Percentiles rank a stretch among this genome's conserved stretches.
phyloP scores from a whole-genome alignment of 1,139 yeast genomes.

The Nakaseomyces glabratus region DNA sequence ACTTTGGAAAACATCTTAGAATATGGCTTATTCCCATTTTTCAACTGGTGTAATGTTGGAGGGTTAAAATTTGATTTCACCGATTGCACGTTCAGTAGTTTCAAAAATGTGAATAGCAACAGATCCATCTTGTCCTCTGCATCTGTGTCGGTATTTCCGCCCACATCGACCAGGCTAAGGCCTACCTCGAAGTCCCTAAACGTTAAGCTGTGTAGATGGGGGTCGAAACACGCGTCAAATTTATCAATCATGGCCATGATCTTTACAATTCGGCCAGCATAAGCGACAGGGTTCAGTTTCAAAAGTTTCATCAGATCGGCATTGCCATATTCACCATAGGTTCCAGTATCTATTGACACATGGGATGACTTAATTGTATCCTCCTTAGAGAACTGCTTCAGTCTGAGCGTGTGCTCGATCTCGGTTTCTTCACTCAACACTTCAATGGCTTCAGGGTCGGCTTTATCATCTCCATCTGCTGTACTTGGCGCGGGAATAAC shows the following conservation, averaged over 20 bases:
- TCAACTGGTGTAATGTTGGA: slow-evolving; percentile 4
- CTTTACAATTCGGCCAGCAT: slow-evolving; percentile 38
- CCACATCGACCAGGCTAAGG: not conserved
- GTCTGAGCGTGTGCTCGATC: too few species aligned
- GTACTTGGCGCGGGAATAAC: too few species aligned
- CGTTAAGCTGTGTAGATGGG: slow-evolving; percentile 32
- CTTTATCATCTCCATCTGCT: too few species aligned
- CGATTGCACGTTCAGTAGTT: not conserved
- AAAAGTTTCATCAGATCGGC: slow-evolving; percentile 1
- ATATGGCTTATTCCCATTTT: slow-evolving; percentile 27
- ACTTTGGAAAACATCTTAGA: slow-evolving; percentile 33
- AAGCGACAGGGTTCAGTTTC: not conserved
- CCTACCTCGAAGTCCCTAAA: slow-evolving; percentile 36
- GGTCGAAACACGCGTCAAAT: slow-evolving; percentile 33
- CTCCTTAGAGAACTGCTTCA: too few species aligned
- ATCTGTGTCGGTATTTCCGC: not conserved
- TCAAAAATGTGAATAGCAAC: not conserved
- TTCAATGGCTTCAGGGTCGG: too few species aligned
- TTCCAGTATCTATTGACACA: slow-evolving; percentile 13
- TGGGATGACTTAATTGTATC: not conserved
- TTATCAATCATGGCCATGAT: slow-evolving; percentile 39
- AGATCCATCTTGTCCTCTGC: slow-evolving; percentile 3
- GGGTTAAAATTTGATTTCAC: not conserved
- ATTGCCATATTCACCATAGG: slow-evolving; percentile 4
- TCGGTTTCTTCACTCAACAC: too few species aligned